These are phyloP conservation scores for Tetrahymena elliotti DNA, from an alignment of 73 alveolate genomes.

Conservation along the genomic window DNA sequence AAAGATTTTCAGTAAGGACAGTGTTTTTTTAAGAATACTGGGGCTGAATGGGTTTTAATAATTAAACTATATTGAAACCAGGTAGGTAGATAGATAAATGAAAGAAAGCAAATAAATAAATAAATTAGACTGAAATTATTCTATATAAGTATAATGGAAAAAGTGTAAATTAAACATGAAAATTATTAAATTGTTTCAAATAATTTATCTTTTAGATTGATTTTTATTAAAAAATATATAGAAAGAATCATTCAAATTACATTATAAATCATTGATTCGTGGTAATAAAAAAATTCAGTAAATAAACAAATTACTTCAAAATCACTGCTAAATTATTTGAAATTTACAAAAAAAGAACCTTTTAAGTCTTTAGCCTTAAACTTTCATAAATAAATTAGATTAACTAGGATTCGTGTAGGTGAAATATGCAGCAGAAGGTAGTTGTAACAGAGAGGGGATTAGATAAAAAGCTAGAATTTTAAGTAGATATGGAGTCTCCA, in stretches of 20 bases:
- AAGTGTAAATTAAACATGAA: not conserved
- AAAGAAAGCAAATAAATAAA: not conserved
- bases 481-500: not conserved
- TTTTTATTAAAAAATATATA: too few relatives aligned
- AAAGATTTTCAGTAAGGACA: not conserved
- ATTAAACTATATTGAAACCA: too few relatives aligned
- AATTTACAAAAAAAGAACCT: not conserved
- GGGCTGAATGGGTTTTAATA: not conserved
- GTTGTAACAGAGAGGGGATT: not conserved
- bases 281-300: not conserved
- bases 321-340: not conserved
- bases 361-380: not conserved
- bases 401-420: too few relatives aligned
- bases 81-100: too few relatives aligned
- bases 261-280: not conserved
- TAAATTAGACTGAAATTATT: not conserved
- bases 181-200: not conserved
- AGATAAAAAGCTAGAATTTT: not conserved
- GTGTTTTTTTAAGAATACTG: not conserved
- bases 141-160: not conserved
- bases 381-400: too few relatives aligned
- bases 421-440: not conserved
- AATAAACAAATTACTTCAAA: not conserved
- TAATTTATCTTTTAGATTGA: too few relatives aligned
- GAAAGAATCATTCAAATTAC: not conserved